phyloP scores from a whole-genome alignment of 2,329 filamentous ascomycete genomes.

The Aspergillus sp. region DNA sequence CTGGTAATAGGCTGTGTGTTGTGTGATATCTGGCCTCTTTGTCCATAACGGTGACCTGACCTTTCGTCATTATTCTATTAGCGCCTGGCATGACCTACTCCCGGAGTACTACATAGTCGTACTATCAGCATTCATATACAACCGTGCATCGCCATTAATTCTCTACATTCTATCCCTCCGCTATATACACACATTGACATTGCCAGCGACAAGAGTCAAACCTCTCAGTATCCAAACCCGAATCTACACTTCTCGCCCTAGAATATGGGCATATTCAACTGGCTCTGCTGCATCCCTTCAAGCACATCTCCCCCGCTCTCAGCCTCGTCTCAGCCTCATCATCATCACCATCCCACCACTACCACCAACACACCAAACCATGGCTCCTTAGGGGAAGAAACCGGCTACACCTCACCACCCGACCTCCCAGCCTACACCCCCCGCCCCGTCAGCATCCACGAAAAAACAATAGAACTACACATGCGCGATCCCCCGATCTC shows the following conservation, averaged over 20 bases:
- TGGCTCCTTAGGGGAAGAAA: constrained; percentile 12
- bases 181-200: not conserved
- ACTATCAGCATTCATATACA: not conserved
- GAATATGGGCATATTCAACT: not conserved
- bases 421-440: constrained; percentile 44
- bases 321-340: not conserved
- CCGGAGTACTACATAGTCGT: not conserved
- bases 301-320: constrained; percentile 14
- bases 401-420: constrained; percentile 32
- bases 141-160: not conserved
- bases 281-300: constrained; percentile 3
- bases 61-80: not conserved
- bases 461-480: constrained; percentile 41
- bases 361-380: not conserved
- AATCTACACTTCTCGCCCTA: not conserved
- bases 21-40: not conserved
- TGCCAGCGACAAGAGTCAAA: constrained; percentile 1
- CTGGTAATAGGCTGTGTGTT: not conserved
- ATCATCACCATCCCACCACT: not conserved
- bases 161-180: not conserved
- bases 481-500: constrained; percentile 31
- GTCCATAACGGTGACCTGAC: not conserved
- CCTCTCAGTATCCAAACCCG: constrained; percentile 7
- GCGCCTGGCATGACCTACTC: not conserved
- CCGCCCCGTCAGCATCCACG: constrained; percentile 37